Evolutionary conservation across 495 filamentous ascomycete genomes (phyloP).

Genomic region (Hypomontagnella monticulosa): DNA sequence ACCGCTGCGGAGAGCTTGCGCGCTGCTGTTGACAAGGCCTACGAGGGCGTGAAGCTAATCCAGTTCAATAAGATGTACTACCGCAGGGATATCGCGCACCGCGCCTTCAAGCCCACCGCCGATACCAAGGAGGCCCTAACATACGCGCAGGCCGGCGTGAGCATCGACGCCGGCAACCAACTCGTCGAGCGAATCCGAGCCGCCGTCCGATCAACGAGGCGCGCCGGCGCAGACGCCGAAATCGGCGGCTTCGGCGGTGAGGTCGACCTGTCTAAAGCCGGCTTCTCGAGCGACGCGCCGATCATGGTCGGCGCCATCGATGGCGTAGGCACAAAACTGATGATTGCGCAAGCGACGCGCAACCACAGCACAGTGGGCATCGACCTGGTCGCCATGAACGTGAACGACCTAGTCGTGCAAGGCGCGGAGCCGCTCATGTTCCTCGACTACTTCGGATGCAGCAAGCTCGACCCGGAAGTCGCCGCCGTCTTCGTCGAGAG

Average conservation of each 20-base stretch:
- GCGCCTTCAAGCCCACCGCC: slow-evolving; percentile 58
- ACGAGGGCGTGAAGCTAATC: slow-evolving; percentile 79
- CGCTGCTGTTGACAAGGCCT: slow-evolving; percentile 84
- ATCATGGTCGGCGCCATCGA: slow-evolving; percentile 91
- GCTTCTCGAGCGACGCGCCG: slow-evolving; percentile 73
- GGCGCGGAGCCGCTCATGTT: slow-evolving; percentile 94
- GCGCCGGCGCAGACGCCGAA: slow-evolving; percentile 85
- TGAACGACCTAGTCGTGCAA: slow-evolving; percentile 96
- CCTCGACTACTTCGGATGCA: slow-evolving; percentile 95
- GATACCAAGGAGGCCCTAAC: slow-evolving; percentile 71
- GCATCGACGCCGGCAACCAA: slow-evolving; percentile 89
- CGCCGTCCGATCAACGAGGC: slow-evolving; percentile 78
- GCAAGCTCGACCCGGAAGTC: slow-evolving; percentile 78
- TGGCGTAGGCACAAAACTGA: slow-evolving; percentile 95
- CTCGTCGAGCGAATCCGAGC: slow-evolving; percentile 90
- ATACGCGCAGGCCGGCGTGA: slow-evolving; percentile 92
- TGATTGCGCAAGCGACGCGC: slow-evolving; percentile 85
- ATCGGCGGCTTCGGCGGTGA: slow-evolving; percentile 96
- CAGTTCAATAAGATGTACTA: slow-evolving; percentile 91
- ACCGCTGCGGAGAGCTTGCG: slow-evolving; percentile 74
- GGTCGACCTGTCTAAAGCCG: slow-evolving; percentile 80
- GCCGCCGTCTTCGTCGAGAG: slow-evolving; percentile 86
- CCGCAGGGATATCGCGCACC: slow-evolving; percentile 91
- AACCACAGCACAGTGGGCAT: slow-evolving; percentile 95
- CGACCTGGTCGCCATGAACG: slow-evolving; percentile 98